Conservation (phyloP, 371 early-diverging fungal genomes). For the Zychaea mexicana region DNA sequence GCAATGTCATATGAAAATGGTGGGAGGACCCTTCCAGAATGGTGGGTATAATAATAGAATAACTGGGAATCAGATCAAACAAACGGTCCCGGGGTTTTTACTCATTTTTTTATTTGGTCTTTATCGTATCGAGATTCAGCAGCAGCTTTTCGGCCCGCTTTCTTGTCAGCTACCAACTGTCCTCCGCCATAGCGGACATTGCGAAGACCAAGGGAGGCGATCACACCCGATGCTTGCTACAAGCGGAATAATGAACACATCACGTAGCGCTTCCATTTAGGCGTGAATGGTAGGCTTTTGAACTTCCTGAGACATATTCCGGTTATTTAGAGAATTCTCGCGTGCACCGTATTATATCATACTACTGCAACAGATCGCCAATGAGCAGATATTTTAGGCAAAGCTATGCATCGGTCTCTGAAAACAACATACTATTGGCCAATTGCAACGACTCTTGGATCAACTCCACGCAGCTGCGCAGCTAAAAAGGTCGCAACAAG, state of each 20-base stretch:
- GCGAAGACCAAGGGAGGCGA: conserved; percentile 49
- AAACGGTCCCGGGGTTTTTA: too few species aligned
- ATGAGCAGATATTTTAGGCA: too few species aligned
- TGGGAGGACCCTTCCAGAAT: too few species aligned
- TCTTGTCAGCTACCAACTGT: background rate
- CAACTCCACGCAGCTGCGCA: conserved; percentile 17
- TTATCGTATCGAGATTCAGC: too few species aligned
- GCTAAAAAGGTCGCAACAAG: conserved; percentile 22
- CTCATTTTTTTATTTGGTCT: too few species aligned
- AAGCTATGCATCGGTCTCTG: too few species aligned
- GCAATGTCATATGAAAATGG: too few species aligned
- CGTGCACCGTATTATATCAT: conserved; percentile 33
- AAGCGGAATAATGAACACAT: conserved; percentile 59
- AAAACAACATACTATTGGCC: too few species aligned
- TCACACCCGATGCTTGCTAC: conserved; percentile 56
- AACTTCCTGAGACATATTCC: conserved; percentile 32
- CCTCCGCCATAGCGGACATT: conserved; percentile 33
- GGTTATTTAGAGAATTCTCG: conserved; percentile 32
- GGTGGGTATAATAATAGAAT: too few species aligned
- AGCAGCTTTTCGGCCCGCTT: too few species aligned
- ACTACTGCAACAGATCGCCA: too few species aligned
- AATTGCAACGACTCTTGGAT: conserved; percentile 16
- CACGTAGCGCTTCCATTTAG: conserved; percentile 59
- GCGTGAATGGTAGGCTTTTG: conserved; percentile 50
- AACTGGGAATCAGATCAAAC: too few species aligned